phyloP scores from a whole-genome alignment of 1,139 yeast species.

The Pichia sp. region DNA sequence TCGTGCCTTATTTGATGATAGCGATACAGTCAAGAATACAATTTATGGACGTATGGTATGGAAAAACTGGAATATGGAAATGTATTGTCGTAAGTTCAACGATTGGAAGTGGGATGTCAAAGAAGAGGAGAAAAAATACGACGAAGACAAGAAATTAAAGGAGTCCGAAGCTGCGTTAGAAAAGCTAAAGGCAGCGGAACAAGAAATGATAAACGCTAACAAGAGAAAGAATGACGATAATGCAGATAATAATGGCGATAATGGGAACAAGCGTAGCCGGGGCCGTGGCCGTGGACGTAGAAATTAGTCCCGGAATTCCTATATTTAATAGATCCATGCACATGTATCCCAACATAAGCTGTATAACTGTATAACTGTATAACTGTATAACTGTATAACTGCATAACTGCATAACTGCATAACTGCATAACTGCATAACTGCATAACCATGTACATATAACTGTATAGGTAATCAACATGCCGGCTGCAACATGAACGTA shows the following conservation, averaged over 20 bases:
- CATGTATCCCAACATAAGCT: no score
- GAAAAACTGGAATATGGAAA: slow-evolving; percentile 92
- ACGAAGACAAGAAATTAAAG: slow-evolving; percentile 24
- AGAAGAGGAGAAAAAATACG: slow-evolving; percentile 55
- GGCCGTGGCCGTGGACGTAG: slow-evolving; percentile 8
- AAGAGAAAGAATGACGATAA: background rate
- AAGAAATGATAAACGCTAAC: background rate
- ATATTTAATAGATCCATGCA: no score
- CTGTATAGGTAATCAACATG: no score
- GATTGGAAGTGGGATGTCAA: slow-evolving; percentile 83
- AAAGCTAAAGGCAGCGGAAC: background rate
- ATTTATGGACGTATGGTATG: slow-evolving; percentile 88
- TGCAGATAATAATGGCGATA: background rate
- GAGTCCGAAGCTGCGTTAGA: slow-evolving; percentile 19
- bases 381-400: no score
- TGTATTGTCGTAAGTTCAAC: slow-evolving; percentile 66
- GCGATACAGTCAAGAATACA: slow-evolving; percentile 75
- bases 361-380: no score
- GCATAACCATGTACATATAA: no score
- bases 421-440: no score
- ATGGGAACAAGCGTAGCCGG: background rate
- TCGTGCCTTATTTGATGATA: slow-evolving; percentile 56
- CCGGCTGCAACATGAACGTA: no score
- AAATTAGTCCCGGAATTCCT: no score
- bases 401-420: no score